Conservation (phyloP, 345 rosid genomes). For the Syzygium jambos region DNA sequence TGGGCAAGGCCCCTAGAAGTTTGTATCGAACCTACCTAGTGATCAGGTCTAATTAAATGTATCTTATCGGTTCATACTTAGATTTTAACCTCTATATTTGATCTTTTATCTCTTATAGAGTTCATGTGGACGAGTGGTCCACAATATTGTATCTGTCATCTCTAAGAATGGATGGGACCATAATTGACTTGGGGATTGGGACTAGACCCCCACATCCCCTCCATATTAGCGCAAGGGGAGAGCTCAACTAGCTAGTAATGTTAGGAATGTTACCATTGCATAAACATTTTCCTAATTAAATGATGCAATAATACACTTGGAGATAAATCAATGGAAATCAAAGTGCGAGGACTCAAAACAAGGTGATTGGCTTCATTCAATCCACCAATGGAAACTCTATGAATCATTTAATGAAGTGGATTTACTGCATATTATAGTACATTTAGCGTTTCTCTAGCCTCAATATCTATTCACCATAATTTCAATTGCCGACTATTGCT, state of each 20-base stretch:
- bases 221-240: not conserved
- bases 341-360: not conserved
- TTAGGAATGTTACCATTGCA: not conserved
- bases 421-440: not conserved
- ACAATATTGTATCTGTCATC: not conserved
- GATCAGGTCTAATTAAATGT: not conserved
- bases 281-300: not conserved
- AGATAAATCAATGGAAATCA: not conserved
- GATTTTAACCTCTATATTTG: not conserved
- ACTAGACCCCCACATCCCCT: not conserved
- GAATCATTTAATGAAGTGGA: not conserved
- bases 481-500: not conserved
- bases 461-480: not conserved
- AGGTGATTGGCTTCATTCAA: not conserved
- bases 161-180: not conserved
- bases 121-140: not conserved
- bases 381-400: not conserved
- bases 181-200: not conserved
- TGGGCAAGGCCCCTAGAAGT: too few relatives aligned
- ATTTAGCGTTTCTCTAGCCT: not conserved
- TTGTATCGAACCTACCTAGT: accelerated
- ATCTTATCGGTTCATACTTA: not conserved
- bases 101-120: not conserved
- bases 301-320: not conserved
- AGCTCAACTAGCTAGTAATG: not conserved